Evolutionary conservation across 2,329 filamentous ascomycete species (phyloP).

Genomic region (Tympanopsis confertula): DNA sequence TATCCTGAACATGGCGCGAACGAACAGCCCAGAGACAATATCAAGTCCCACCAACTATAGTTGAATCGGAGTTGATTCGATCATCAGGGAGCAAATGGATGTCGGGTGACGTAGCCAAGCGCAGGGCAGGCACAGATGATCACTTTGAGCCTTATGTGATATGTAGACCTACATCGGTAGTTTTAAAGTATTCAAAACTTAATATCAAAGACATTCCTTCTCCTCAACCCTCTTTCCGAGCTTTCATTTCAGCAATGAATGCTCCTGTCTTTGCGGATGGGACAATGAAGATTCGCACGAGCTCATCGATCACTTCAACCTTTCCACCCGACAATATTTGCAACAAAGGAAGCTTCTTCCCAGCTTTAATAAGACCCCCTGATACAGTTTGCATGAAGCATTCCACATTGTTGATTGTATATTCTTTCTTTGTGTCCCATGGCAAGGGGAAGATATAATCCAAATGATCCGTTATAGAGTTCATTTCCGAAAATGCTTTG

Average conservation of each 20-base stretch:
- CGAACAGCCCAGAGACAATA: no score
- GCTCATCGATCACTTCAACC: conserved; percentile 48
- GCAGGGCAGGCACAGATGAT: no score
- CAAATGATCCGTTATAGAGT: conserved; percentile 43
- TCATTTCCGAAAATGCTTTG: conserved; percentile 46
- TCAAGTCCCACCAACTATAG: no score
- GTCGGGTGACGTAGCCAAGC: no score
- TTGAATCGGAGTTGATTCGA: no score
- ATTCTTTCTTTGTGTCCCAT: conserved; percentile 48
- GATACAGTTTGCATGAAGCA: conserved; percentile 52
- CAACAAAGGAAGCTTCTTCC: conserved; percentile 47
- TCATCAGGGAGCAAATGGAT: no score
- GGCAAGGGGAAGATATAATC: conserved; percentile 51
- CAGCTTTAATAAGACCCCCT: conserved; percentile 52
- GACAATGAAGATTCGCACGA: conserved; percentile 48
- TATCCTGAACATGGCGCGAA: no score
- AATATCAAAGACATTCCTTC: no score
- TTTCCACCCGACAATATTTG: conserved; percentile 48
- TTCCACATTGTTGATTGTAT: conserved; percentile 39
- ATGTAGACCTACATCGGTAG: no score
- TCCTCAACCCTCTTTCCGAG: conserved; percentile 22
- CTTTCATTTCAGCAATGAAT: conserved; percentile 55
- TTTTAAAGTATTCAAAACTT: no score
- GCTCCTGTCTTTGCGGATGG: conserved; percentile 34
- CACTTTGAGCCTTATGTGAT: no score